Percentiles rank a stretch among this genome's conserved stretches.
Evolutionary conservation across 2,329 filamentous ascomycete genomes (phyloP).

Genomic region (Calonectria honghensis): DNA sequence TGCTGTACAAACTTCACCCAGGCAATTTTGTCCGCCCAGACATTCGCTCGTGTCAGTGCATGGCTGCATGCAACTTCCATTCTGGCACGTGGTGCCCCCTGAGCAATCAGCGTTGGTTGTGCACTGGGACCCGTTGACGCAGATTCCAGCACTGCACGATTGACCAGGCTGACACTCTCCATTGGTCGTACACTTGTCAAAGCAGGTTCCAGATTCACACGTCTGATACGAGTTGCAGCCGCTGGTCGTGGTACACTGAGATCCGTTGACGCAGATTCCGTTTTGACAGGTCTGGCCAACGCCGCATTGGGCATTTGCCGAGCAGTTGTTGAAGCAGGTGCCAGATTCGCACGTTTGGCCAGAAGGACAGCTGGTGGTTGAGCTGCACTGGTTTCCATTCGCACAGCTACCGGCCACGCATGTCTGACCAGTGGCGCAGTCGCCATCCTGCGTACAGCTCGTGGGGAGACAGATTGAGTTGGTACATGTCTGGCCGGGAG

Average conservation of each 20-base stretch:
- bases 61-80: neutral
- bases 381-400: neutral
- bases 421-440: slow-evolving; percentile 11
- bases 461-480: slow-evolving; percentile 3
- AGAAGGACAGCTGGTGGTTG: neutral
- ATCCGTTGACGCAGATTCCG: neutral
- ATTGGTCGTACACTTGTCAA: slow-evolving; percentile 16
- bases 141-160: slow-evolving; percentile 1
- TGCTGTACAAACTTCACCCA: neutral
- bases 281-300: slow-evolving; percentile 15
- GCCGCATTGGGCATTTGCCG: neutral
- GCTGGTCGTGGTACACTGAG: neutral
- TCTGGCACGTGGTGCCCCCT: neutral
- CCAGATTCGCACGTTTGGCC: slow-evolving; percentile 23
- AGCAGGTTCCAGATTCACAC: slow-evolving; percentile 1
- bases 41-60: slow-evolving; percentile 3
- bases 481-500: neutral
- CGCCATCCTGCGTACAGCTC: slow-evolving; percentile 1
- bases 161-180: slow-evolving; percentile 14
- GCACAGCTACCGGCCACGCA: slow-evolving; percentile 21
- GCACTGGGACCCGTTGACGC: slow-evolving; percentile 3
- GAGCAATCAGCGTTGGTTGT: neutral
- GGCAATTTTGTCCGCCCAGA: neutral
- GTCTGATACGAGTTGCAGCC: slow-evolving; percentile 7
- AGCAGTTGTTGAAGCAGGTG: slow-evolving; percentile 14